Evolutionary conservation across 2,329 filamentous ascomycete genomes (phyloP).

Genomic region (Trichophyton verrucosum): DNA sequence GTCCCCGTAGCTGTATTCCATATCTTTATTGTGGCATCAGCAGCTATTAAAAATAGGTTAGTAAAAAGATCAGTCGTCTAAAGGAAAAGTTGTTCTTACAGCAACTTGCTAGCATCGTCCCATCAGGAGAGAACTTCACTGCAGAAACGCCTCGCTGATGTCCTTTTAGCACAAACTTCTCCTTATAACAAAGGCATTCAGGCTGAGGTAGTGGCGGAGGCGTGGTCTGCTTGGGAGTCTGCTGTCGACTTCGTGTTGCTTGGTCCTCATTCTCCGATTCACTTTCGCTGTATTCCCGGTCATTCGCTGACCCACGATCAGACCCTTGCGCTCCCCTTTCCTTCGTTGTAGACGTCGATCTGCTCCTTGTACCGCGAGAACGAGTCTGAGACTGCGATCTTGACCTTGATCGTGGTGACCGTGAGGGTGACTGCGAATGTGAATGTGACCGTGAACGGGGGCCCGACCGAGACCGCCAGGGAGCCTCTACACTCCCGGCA

Average conservation of each 20-base stretch:
- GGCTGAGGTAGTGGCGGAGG: constrained; percentile 38
- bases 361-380: neutral
- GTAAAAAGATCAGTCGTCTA: constrained; percentile 7
- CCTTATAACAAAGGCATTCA: constrained; percentile 52
- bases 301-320: neutral
- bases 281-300: constrained; percentile 12
- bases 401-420: neutral
- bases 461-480: constrained; percentile 18
- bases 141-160: constrained; percentile 70
- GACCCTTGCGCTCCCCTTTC: constrained; percentile 5
- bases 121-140: constrained; percentile 84
- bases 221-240: constrained; percentile 17
- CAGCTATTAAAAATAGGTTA: constrained; percentile 36
- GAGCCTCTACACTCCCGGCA: constrained; percentile 26
- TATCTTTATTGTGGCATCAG: constrained; percentile 81
- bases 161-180: constrained; percentile 59
- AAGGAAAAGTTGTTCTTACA: constrained; percentile 36
- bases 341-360: neutral
- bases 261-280: constrained; percentile 15
- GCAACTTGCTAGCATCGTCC: constrained; percentile 75
- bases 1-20: constrained; percentile 71
- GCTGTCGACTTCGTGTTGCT: neutral
- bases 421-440: constrained; percentile 15
- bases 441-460: constrained; percentile 19
- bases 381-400: neutral